A percentile compares a stretch with the other conserved stretches of the same genome.
These are phyloP conservation scores for Conringia planisiliqua DNA, from an alignment of 345 rosid genomes.

Conservation along the genomic window DNA sequence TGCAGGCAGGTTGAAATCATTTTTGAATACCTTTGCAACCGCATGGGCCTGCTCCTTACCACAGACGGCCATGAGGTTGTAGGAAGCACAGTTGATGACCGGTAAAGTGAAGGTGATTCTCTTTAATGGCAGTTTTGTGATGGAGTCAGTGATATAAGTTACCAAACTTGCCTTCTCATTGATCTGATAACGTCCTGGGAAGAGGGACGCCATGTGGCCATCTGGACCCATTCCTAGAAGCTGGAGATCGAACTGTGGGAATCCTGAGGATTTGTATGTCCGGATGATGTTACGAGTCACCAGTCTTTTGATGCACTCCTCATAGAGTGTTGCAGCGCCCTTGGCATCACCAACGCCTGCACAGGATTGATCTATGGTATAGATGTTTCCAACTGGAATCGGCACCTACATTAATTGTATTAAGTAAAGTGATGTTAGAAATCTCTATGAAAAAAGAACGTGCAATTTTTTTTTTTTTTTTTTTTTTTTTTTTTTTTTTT, in stretches of 20 bases:
- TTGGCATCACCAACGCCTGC: conserved; percentile 72
- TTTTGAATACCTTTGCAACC: conserved; percentile 49
- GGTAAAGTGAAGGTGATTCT: conserved; percentile 87
- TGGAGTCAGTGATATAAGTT: conserved; percentile 62
- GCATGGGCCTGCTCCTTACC: conserved; percentile 58
- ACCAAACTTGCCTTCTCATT: conserved; percentile 65
- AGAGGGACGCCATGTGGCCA: conserved; percentile 82
- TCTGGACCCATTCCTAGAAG: conserved; percentile 91
- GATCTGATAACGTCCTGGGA: conserved; percentile 64
- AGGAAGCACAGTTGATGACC: conserved; percentile 66
- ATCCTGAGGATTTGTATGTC: conserved; percentile 37
- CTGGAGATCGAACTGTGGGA: conserved; percentile 78
- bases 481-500: too few species aligned
- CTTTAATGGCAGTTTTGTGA: conserved; percentile 64
- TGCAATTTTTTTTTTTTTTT: neutral
- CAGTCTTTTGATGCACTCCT: conserved; percentile 51
- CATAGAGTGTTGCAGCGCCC: conserved; percentile 40
- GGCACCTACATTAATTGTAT: conserved; percentile 23
- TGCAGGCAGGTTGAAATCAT: conserved; percentile 43
- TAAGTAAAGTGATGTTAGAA: neutral
- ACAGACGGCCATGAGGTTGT: conserved; percentile 61
- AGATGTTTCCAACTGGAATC: conserved; percentile 49
- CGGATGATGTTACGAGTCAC: conserved; percentile 39
- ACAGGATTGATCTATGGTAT: conserved; percentile 63
- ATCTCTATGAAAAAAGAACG: neutral